Evolutionary conservation across 805 yeast genomes (phyloP).

Genomic region (Torulaspora microellipsoides): DNA sequence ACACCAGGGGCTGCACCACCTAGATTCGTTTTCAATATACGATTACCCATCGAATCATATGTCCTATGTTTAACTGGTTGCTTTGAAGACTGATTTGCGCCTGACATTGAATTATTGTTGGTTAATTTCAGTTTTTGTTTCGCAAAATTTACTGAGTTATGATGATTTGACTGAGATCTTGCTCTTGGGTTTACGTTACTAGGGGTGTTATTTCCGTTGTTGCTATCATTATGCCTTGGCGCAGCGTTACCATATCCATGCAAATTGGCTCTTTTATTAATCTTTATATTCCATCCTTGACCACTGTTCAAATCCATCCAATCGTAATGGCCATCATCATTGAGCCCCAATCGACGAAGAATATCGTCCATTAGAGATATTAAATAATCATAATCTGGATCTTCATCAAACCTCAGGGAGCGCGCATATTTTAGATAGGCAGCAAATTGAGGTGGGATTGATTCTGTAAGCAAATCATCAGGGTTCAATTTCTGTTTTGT

Average conservation of each 20-base stretch:
- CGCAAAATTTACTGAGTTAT: slow-evolving; percentile 11
- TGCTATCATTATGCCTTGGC: slow-evolving; percentile 36
- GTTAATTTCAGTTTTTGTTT: slow-evolving; percentile 12
- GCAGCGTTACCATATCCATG: slow-evolving; percentile 79
- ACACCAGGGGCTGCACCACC: slow-evolving; percentile 3
- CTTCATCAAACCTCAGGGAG: slow-evolving; percentile 67
- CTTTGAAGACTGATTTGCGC: slow-evolving; percentile 6
- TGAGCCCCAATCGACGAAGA: slow-evolving; percentile 52
- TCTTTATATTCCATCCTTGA: slow-evolving; percentile 72
- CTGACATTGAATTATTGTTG: slow-evolving; percentile 5
- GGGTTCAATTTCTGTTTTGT: slow-evolving; percentile 69
- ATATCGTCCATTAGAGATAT: slow-evolving; percentile 56
- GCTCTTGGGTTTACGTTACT: slow-evolving; percentile 7
- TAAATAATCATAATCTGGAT: slow-evolving; percentile 70
- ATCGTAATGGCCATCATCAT: slow-evolving; percentile 66
- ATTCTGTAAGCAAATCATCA: slow-evolving; percentile 51
- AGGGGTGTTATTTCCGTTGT: slow-evolving; percentile 8
- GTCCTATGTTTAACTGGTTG: slow-evolving; percentile 12
- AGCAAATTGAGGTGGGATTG: slow-evolving; percentile 68
- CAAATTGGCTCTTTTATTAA: slow-evolving; percentile 72
- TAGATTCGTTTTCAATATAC: slow-evolving; percentile 6
- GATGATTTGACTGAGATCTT: slow-evolving; percentile 11
- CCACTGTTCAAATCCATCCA: slow-evolving; percentile 81
- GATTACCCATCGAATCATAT: slow-evolving; percentile 31
- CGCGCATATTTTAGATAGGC: slow-evolving; percentile 68